Evolutionary conservation across 2,329 filamentous ascomycete genomes (phyloP), one percentile per base, ranked within the genome.

Genomic region (Cladobotryum protrusum): DNA sequence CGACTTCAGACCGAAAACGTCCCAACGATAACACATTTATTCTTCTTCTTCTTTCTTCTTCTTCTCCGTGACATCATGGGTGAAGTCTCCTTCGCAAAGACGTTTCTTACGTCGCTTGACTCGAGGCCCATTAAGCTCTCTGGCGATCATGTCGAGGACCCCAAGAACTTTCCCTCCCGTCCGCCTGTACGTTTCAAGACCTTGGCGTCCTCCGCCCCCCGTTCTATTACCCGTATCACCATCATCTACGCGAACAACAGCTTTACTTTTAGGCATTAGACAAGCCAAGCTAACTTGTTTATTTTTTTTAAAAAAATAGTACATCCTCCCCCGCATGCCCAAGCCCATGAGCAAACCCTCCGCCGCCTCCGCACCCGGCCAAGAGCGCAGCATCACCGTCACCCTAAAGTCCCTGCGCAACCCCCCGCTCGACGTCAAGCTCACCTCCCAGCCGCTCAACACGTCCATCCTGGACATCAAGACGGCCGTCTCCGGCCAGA

Each of bases 101-200:
- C 82, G 32, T 96, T 95, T 69, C 83, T 99, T 59, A 75, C 83
- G 47, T 79, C 82, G 18, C 81, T 97, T 55, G 89, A 95, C 70
- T 80, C 83, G 53, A 83, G 85, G 45, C 86, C 90, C 7, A 69
- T 83, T 60, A 95, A 91, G 74, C 80, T 97, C 56, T 83, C 86
- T n/a, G 76, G 87, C 56, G 89, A 97, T 68, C 87, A 96, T 81
- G 84, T 95, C 67, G 88, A 92, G 69, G 89, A 96, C 64, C 83
- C 89, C 45, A 84, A 83, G 61, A 82, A 78, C 57, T 91, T 92
- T 65, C 86, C 88, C 19, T 74, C 86, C 20, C 82, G 87, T 54
- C 77, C 83, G 57, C 86, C 90, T 14, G 92, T 96, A 79, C 34
- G 63, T 57, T 24, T 12, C 39, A 41, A 15, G 29, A 12, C 41